Conservation (phyloP, 495 filamentous ascomycete genomes). For the Letharia lupina region DNA sequence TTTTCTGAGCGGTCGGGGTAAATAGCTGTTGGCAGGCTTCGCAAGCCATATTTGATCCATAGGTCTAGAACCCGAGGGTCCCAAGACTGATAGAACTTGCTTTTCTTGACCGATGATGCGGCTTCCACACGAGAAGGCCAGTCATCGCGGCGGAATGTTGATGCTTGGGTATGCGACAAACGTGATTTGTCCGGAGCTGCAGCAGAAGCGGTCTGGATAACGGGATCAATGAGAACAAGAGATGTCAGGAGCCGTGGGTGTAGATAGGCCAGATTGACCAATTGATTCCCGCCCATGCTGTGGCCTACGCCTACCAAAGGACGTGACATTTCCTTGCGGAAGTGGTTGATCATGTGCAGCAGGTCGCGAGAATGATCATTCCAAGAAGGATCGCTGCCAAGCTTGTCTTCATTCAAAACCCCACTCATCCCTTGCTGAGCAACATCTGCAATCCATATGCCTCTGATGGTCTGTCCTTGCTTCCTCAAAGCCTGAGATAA, state of each 20-base stretch:
- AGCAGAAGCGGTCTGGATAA: conserved; percentile 42
- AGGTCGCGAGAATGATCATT: conserved; percentile 81
- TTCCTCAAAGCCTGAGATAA: conserved; percentile 46
- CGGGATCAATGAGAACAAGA: conserved; percentile 73
- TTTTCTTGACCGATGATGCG: conserved; percentile 47
- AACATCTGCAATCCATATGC: conserved; percentile 82
- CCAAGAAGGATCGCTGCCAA: conserved; percentile 85
- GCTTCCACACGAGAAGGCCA: conserved; percentile 63
- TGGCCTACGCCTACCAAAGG: conserved; percentile 89
- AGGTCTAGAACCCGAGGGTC: conserved; percentile 60
- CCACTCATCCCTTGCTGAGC: conserved; percentile 68
- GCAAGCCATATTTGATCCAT: conserved; percentile 58
- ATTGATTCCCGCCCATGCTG: conserved; percentile 72
- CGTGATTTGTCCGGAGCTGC: neutral
- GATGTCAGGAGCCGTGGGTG: conserved; percentile 76
- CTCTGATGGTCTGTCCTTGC: conserved; percentile 59
- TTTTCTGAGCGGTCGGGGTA: conserved; percentile 19
- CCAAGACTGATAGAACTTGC: conserved; percentile 66
- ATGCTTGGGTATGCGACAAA: conserved; percentile 39
- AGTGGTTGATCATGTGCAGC: conserved; percentile 76
- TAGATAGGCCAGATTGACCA: conserved; percentile 53
- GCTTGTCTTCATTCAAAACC: conserved; percentile 59
- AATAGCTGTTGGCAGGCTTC: conserved; percentile 42
- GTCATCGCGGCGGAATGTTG: conserved; percentile 56
- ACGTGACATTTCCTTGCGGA: conserved; percentile 73